Base-by-base conservation (phyloP, 192 early-diverging fungal species). In the Polychytrium aggregatum region DNA sequence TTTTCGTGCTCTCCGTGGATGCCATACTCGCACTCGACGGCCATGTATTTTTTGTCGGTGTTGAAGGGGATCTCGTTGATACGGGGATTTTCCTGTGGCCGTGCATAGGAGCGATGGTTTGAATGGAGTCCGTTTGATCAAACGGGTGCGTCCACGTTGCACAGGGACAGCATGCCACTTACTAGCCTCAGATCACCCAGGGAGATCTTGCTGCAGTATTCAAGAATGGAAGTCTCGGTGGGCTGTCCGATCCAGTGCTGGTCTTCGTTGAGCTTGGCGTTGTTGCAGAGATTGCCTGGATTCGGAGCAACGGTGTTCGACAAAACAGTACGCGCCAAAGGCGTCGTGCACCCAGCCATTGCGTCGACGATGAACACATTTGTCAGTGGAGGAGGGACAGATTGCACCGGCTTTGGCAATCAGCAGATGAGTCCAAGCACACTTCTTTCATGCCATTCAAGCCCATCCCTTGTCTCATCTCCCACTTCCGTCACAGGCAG, bases 1-100 rank as follows among this genome's bases (percentile, higher is more conserved):
- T 44, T 29, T 59, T 44, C 31, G 31, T 4, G 11, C 31, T 4
- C 4, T 4, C 31, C 37, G 48, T 52, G 34, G n/a, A 16, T 47
- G 9, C 58, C 53, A 36, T 67, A 81, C n/a, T n/a, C n/a, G n/a
- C n/a, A n/a, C 34, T 67, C 68, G 22, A 94, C 87, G 46, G 77
- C 70, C 95, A 98, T 98, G 55, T 57, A 88, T 71, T 98, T 98
- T 41, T 78, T 70, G n/a, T 97, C 92, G 7, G 84, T 84, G 56
- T 74, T 89, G 64, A 98, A 98, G 11, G 94, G 90, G 37, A 77
- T 59, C 62, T 98, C 92, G 0, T 76, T 64, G 20, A 90, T 51
- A 14, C 88, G 71, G 49, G 47, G 56, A 37, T 48, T 35, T 35
- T 35, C n/a, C 43, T 47, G 8, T 24, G 51, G 5, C 29, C n/a